Conservation (phyloP, 2,329 filamentous ascomycete species). For the Raffaelea albimanens region DNA sequence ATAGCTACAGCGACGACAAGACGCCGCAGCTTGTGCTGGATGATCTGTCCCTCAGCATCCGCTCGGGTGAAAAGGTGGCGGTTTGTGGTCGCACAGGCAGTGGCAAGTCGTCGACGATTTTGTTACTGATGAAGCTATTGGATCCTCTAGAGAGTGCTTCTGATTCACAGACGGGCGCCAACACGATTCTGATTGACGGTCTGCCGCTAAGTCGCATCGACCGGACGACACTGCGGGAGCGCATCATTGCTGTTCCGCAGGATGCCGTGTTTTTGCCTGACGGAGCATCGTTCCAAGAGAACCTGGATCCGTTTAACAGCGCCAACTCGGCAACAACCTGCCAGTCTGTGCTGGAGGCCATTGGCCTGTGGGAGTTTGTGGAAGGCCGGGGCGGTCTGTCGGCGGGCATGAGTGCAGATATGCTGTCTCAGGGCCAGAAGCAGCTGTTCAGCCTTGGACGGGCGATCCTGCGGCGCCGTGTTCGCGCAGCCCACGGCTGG, state of each 20-base stretch:
- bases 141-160: conserved; percentile 24
- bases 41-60: conserved; percentile 19
- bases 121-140: conserved; percentile 30
- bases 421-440: conserved; percentile 48
- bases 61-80: conserved; percentile 26
- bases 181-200: conserved; percentile 33
- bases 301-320: conserved; percentile 30
- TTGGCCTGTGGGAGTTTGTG: conserved; percentile 24
- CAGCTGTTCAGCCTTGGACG: conserved; percentile 56
- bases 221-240: conserved; percentile 31
- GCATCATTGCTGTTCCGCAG: conserved; percentile 43
- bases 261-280: conserved; percentile 41
- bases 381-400: conserved; percentile 14
- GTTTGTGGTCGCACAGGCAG: conserved; percentile 35
- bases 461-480: conserved; percentile 37
- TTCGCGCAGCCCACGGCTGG: conserved; percentile 1
- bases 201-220: conserved; percentile 26
- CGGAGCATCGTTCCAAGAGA: conserved; percentile 24
- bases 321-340: conserved; percentile 22
- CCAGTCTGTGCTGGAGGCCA: conserved; percentile 23
- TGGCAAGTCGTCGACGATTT: conserved; percentile 34
- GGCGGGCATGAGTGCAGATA: conserved; percentile 32
- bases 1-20: background rate
- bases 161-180: conserved; percentile 26
- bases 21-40: conserved; percentile 14